phyloP scores from a whole-genome alignment of 495 filamentous ascomycete species.

The Talaromyces nanjingensis region DNA sequence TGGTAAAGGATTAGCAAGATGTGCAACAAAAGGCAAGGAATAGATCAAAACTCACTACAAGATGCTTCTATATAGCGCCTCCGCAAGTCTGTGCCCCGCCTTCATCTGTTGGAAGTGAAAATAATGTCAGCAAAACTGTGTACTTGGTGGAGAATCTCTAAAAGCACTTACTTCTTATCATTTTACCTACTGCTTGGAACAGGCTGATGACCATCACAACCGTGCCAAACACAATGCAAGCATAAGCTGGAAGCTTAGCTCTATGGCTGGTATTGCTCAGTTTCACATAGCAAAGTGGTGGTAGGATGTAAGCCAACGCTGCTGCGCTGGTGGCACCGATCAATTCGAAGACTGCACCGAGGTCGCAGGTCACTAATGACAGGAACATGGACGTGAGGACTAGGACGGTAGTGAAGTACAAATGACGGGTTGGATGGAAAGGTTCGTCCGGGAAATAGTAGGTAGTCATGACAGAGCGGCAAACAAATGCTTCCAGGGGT shows the following conservation, averaged over 20 bases:
- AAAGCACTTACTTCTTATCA: conserved; percentile 39
- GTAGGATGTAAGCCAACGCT: conserved; percentile 89
- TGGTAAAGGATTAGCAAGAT: background rate
- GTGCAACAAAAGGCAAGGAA: background rate
- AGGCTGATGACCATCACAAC: conserved; percentile 81
- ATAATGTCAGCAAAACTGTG: background rate
- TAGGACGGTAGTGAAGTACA: conserved; percentile 74
- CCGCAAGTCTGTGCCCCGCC: conserved; percentile 24
- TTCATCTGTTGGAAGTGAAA: conserved; percentile 20
- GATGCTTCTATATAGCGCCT: conserved; percentile 10
- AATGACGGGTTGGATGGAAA: conserved; percentile 74
- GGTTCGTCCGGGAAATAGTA: conserved; percentile 83
- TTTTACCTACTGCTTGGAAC: conserved; percentile 63
- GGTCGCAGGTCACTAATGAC: conserved; percentile 78
- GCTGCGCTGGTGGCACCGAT: conserved; percentile 93
- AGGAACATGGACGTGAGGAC: conserved; percentile 74
- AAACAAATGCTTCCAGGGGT: conserved; percentile 94
- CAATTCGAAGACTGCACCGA: conserved; percentile 89
- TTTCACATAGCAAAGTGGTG: conserved; percentile 91
- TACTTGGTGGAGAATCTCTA: background rate
- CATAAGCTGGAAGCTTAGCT: conserved; percentile 66
- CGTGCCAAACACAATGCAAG: conserved; percentile 67
- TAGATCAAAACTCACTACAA: background rate
- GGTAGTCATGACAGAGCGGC: conserved; percentile 89
- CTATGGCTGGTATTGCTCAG: conserved; percentile 60